A percentile compares a stretch with the other conserved stretches of the same genome.
Evolutionary conservation across 1,284 basidiomycete species (phyloP).

Genomic region (Tremellales sp.): DNA sequence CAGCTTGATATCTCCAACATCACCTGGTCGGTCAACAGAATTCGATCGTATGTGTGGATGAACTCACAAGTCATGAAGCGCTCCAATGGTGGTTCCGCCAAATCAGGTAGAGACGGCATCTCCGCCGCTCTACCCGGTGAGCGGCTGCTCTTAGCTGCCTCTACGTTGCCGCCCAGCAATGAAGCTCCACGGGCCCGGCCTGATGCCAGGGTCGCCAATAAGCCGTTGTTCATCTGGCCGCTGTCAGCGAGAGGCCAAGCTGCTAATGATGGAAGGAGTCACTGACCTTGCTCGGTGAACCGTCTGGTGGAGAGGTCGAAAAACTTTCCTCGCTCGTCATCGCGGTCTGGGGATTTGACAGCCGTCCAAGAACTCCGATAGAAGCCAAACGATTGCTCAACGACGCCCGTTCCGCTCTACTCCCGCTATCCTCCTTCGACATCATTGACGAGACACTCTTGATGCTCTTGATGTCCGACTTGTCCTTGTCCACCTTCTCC

Average conservation of each 20-base stretch:
- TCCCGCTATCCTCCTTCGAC: conserved; percentile 47
- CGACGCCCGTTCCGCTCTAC: conserved; percentile 46
- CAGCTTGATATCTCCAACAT: conserved; percentile 65
- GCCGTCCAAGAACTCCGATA: conserved; percentile 54
- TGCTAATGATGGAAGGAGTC: conserved; percentile 33
- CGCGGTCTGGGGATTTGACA: conserved; percentile 19
- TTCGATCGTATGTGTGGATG: neutral
- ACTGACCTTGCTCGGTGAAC: conserved; percentile 1
- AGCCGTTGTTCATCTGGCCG: neutral
- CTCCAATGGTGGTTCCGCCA: conserved; percentile 35
- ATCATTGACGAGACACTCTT: conserved; percentile 56
- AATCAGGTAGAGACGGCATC: no score
- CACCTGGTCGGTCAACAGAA: conserved; percentile 44
- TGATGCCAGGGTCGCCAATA: neutral
- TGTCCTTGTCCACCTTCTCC: conserved; percentile 4
- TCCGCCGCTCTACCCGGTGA: neutral
- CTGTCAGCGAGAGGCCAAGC: neutral
- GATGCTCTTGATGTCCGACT: conserved; percentile 53
- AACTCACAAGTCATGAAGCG: conserved; percentile 45
- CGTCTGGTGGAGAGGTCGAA: neutral
- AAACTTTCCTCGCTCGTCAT: neutral
- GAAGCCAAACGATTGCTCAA: conserved; percentile 70
- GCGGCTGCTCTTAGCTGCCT: no score
- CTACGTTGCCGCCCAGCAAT: neutral
- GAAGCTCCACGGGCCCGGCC: neutral